phyloP scores from a whole-genome alignment of 2,329 filamentous ascomycete genomes.

The Coleophoma eucalyptorum region DNA sequence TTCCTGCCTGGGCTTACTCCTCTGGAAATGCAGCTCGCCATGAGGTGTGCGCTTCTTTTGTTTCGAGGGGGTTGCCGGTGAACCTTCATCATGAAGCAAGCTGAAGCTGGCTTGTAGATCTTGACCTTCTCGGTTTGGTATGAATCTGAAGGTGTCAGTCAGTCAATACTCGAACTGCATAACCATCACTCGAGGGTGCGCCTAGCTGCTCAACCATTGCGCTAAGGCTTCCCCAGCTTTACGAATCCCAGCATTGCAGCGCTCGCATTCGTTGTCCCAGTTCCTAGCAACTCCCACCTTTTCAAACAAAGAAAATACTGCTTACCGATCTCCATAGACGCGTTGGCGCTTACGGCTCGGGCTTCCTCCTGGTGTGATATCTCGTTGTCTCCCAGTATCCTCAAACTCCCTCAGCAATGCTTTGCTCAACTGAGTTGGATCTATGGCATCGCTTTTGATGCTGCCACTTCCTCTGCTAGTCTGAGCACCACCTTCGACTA shows the following conservation, averaged over 20 bases:
- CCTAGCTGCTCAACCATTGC: neutral
- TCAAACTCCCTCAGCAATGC: slow-evolving; percentile 57
- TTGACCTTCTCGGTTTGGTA: slow-evolving; percentile 88
- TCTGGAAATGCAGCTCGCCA: slow-evolving; percentile 91
- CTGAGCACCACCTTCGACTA: slow-evolving; percentile 14
- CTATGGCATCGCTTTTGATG: slow-evolving; percentile 26
- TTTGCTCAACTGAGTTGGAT: slow-evolving; percentile 54
- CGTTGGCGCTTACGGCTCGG: slow-evolving; percentile 67
- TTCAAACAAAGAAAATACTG: slow-evolving; percentile 3
- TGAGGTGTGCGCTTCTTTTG: slow-evolving; percentile 81
- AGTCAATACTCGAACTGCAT: neutral
- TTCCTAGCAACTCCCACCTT: neutral
- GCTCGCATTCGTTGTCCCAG: neutral
- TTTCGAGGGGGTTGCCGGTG: slow-evolving; percentile 84
- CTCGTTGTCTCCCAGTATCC: slow-evolving; percentile 51
- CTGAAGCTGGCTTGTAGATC: slow-evolving; percentile 93
- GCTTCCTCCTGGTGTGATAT: slow-evolving; percentile 60
- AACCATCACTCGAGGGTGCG: neutral
- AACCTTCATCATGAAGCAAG: slow-evolving; percentile 86
- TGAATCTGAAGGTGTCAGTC: slow-evolving; percentile 64
- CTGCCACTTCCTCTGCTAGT: slow-evolving; percentile 12
- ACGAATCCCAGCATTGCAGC: no score
- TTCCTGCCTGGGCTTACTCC: slow-evolving; percentile 53
- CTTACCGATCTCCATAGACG: slow-evolving; percentile 54
- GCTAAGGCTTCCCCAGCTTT: no score